Base-by-base conservation (phyloP, 1,284 basidiomycete genomes). In the Mycosarcoma mackinlayi region DNA sequence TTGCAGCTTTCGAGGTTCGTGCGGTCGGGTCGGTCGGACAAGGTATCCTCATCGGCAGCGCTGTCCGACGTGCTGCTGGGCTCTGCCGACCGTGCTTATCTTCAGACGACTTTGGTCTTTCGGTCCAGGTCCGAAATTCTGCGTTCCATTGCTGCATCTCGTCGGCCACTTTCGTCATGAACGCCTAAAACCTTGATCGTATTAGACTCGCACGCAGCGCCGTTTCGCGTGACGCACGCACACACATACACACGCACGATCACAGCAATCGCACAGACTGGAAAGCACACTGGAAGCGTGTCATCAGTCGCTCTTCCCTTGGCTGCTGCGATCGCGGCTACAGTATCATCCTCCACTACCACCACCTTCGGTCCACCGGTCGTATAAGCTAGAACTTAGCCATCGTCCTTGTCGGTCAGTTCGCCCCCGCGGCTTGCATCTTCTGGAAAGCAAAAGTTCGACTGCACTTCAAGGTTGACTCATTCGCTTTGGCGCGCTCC, bases 161-260 rank as follows among this genome's bases (percentile, higher is more conserved):
- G 14, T 16, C 24, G 10, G 31, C 16, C 9, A 27, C 34, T 38
- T 34, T 23, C 56, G 39, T 58, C 56, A 50, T 58, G 47, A 27
- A 45, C 48, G 16, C 25, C 3, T 45, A 19, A 47, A 55, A 50
- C 42, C 48, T 58, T 51, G 48, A 56, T 14, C 31, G 48, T 56
- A 18, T 16, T 18, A 19, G 27, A 30, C 19, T 23, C 37, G 23
- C 47, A 21, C 13, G 18, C 25, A 49, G 25, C 27, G 18, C 47
- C 13, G 18, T 27, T 33, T n/a, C 13, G 19, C 44, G 13, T 13
- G 5, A 23, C 19, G 13, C n/a, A 24, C 19, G 14, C 2, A 38
- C 6, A 6, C 18, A 38, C 7, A 19, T 8, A 38, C 8, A 21
- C 18, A 19, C 34, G 11, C 13, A 14, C n/a, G 13, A 16, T 35